phyloP scores from a whole-genome alignment of 1,284 basidiomycete genomes.

The Ceratobasidium papillatum region DNA sequence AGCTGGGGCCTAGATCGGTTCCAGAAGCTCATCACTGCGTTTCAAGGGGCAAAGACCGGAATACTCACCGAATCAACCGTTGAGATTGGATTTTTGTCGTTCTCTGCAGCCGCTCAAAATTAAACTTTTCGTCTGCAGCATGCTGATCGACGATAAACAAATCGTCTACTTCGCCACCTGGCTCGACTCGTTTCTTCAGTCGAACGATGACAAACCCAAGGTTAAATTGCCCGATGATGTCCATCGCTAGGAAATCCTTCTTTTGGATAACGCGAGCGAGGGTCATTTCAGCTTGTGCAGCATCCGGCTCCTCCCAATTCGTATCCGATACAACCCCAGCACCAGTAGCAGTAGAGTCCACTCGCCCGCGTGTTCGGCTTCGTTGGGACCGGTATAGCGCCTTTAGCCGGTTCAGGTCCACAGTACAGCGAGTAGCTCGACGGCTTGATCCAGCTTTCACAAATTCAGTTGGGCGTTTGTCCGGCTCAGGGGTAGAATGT shows the following conservation, averaged over 20 bases:
- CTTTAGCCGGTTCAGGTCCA: slow-evolving; percentile 18
- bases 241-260: slow-evolving; percentile 85
- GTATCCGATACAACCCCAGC: slow-evolving; percentile 60
- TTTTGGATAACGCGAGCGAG: slow-evolving; percentile 90
- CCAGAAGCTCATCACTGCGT: neutral
- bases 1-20: slow-evolving; percentile 67
- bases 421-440: slow-evolving; percentile 5
- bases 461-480: slow-evolving; percentile 20
- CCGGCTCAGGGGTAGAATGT: slow-evolving; percentile 10
- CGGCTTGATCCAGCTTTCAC: neutral
- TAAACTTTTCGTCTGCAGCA: slow-evolving; percentile 96
- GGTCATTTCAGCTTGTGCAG: slow-evolving; percentile 66
- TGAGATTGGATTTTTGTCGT: slow-evolving; percentile 91
- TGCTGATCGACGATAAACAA: slow-evolving; percentile 95
- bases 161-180: slow-evolving; percentile 66
- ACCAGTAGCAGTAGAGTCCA: slow-evolving; percentile 42
- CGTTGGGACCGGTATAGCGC: neutral
- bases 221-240: slow-evolving; percentile 94
- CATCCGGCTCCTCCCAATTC: slow-evolving; percentile 63
- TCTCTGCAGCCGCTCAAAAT: slow-evolving; percentile 92
- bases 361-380: neutral
- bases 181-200: slow-evolving; percentile 52
- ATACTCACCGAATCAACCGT: slow-evolving; percentile 74
- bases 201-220: slow-evolving; percentile 93
- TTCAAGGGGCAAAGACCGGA: slow-evolving; percentile 21